Conservation (phyloP, 208 protist genomes). For the Strigomonas galati region DNA sequence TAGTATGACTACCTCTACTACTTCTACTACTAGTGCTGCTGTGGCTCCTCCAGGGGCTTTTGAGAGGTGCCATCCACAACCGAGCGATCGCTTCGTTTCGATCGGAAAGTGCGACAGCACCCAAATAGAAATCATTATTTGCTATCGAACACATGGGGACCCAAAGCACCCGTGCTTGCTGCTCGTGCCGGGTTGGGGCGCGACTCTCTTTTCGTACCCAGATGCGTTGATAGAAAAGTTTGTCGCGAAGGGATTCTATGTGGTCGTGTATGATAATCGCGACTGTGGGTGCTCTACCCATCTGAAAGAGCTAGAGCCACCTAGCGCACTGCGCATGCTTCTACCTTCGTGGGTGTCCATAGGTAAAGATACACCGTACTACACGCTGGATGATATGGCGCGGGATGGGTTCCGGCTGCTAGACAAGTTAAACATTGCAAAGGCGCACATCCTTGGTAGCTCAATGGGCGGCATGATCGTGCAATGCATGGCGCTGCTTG, state of each 20-base stretch:
- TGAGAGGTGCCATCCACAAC: constrained; percentile 23
- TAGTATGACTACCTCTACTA: too few relatives aligned
- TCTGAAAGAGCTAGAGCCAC: constrained; percentile 31
- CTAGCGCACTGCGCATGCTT: constrained; percentile 33
- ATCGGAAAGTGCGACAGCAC: constrained; percentile 55
- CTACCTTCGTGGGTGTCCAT: constrained; percentile 51
- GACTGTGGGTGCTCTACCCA: constrained; percentile 63
- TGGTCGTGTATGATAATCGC: constrained; percentile 81
- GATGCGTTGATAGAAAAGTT: constrained; percentile 34
- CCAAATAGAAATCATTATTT: constrained; percentile 59
- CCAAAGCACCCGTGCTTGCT: constrained; percentile 57
- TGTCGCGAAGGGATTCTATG: constrained; percentile 53
- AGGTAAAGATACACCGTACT: constrained; percentile 43
- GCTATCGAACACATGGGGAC: constrained; percentile 76
- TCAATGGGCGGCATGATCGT: constrained; percentile 86
- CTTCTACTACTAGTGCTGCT: too few relatives aligned
- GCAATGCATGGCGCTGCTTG: constrained; percentile 63
- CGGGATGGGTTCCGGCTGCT: constrained; percentile 64
- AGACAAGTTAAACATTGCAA: constrained; percentile 33
- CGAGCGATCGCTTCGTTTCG: constrained; percentile 42
- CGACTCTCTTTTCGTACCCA: constrained; percentile 23
- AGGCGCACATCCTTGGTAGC: constrained; percentile 55
- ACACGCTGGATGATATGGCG: constrained; percentile 70
- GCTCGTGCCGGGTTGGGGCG: constrained; percentile 56
- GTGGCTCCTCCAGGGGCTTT: too few relatives aligned